A percentile compares a stretch with the other conserved stretches of the same genome.
These are phyloP conservation scores for Vachellia collinsii DNA, from an alignment of 306 rosid species.

Conservation along the genomic window DNA sequence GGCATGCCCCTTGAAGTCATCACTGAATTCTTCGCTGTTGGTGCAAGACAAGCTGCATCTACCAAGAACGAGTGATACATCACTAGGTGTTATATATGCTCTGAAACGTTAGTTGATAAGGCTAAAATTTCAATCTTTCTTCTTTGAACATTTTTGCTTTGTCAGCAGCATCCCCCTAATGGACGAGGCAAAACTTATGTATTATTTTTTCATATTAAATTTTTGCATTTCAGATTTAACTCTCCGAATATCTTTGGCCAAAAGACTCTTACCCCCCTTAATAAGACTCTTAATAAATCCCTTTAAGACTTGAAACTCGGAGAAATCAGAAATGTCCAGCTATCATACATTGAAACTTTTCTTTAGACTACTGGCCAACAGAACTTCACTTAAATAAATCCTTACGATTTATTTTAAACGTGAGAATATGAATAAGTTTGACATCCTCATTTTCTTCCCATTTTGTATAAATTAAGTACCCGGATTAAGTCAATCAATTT, in stretches of 20 bases:
- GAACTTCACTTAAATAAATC: too few species aligned
- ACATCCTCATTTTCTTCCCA: too few species aligned
- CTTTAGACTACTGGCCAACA: too few species aligned
- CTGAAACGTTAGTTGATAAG: background rate
- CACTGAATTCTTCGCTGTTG: constrained; percentile 62
- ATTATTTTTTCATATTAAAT: constrained; percentile 2
- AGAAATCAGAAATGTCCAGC: too few species aligned
- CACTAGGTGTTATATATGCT: background rate
- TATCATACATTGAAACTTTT: too few species aligned
- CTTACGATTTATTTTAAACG: too few species aligned
- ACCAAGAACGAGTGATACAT: constrained; percentile 40
- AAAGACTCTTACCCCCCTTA: background rate
- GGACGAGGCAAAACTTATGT: background rate
- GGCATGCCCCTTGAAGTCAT: constrained; percentile 79
- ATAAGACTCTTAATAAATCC: too few species aligned
- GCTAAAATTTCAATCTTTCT: background rate
- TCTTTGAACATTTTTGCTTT: background rate
- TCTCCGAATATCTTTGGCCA: background rate
- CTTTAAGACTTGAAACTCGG: background rate
- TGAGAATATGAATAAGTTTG: too few species aligned
- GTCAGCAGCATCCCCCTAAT: background rate
- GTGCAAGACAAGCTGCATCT: constrained; percentile 51
- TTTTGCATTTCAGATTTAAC: background rate
- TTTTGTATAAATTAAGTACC: too few species aligned
- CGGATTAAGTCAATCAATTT: too few species aligned